A percentile compares a stretch with the other conserved stretches of the same genome.
These are phyloP conservation scores for Platismatia glauca DNA, from an alignment of 495 filamentous ascomycete genomes.

Conservation along the genomic window DNA sequence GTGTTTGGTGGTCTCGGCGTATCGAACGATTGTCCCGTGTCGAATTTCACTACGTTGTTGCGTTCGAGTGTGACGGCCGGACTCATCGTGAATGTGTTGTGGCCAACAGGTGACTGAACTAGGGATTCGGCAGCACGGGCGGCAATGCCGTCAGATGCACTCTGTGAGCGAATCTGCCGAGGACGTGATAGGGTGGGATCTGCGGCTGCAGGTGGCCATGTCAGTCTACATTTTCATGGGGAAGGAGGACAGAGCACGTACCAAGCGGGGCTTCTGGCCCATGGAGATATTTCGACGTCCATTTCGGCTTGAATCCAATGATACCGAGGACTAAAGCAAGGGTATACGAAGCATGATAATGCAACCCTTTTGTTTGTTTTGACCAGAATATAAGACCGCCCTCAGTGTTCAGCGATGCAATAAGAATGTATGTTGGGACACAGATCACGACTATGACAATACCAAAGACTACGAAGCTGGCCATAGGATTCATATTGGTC, in stretches of 20 bases:
- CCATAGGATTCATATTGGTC: constrained; percentile 33
- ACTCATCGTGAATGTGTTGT: background rate
- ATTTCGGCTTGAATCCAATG: background rate
- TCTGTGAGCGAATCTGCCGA: background rate
- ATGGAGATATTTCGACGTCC: background rate
- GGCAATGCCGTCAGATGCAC: constrained; percentile 10
- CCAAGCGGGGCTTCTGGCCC: background rate
- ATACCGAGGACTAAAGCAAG: background rate
- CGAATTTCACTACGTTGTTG: background rate
- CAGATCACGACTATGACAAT: constrained; percentile 34
- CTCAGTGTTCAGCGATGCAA: constrained; percentile 34
- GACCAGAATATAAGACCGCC: constrained; percentile 18
- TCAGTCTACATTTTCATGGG: background rate
- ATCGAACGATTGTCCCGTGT: background rate
- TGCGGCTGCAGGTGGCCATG: background rate
- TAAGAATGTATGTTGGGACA: constrained; percentile 37
- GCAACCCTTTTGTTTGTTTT: constrained; percentile 3
- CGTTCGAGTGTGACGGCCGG: constrained; percentile 5
- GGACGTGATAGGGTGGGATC: background rate
- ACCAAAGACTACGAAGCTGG: constrained; percentile 30
- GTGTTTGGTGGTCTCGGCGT: background rate
- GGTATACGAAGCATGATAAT: background rate
- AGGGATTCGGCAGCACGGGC: constrained; percentile 2
- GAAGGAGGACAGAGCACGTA: background rate
- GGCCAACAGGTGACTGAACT: background rate